These are phyloP conservation scores for Vinca minor DNA, from an alignment of 257 asterid species.

Conservation along the genomic window DNA sequence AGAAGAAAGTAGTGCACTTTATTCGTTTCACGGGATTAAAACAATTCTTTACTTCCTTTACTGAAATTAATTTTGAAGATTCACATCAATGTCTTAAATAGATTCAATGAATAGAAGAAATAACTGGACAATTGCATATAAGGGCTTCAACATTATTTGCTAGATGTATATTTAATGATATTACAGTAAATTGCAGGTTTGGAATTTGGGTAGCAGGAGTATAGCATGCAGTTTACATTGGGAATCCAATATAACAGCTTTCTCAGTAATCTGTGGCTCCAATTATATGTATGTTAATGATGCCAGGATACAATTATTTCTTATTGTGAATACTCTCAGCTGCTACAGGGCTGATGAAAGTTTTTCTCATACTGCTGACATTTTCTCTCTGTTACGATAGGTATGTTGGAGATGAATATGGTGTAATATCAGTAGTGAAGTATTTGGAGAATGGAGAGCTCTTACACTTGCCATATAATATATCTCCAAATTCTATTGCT, in stretches of 20 bases:
- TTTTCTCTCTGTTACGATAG: conserved; percentile 31
- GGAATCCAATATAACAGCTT: conserved; percentile 82
- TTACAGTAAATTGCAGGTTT: conserved; percentile 45
- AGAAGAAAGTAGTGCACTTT: neutral
- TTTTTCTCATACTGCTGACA: conserved; percentile 13
- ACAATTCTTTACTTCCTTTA: neutral
- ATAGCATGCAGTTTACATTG: conserved; percentile 62
- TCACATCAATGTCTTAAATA: neutral
- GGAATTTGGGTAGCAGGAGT: conserved; percentile 67
- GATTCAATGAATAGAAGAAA: neutral
- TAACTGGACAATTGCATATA: neutral
- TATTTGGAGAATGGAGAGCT: conserved; percentile 45
- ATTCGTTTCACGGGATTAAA: neutral
- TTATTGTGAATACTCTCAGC: neutral
- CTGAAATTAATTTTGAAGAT: too few species aligned
- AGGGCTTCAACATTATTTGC: too few species aligned
- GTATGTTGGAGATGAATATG: conserved; percentile 83
- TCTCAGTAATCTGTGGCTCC: conserved; percentile 78
- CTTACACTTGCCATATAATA: conserved; percentile 49
- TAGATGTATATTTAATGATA: neutral
- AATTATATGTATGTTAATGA: conserved; percentile 56
- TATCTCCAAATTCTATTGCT: conserved; percentile 54
- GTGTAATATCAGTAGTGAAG: conserved; percentile 62
- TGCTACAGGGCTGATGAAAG: conserved; percentile 1
- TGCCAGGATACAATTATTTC: conserved; percentile 14